Base-by-base conservation (phyloP, 495 filamentous ascomycete genomes). In the Baudoinia panamericana region DNA sequence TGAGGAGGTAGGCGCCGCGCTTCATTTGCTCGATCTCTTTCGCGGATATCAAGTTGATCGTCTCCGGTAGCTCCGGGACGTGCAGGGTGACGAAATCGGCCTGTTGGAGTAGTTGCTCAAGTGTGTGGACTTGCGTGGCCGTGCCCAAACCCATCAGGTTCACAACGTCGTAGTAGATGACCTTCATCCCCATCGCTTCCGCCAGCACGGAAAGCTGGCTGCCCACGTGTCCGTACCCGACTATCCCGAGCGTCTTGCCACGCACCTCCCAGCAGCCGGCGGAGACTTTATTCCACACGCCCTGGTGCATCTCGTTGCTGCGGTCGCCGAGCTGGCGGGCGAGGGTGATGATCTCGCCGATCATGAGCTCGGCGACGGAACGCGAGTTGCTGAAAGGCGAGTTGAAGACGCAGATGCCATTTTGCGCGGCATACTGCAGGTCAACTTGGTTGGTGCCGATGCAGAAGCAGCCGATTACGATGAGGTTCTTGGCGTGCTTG, bases 401-500 rank as follows among this genome's bases (percentile, higher is more conserved):
- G 64, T 99, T 99, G 77, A 99, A 99, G 36, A 99, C 92, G 10
- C 85, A 84, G 63, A 95, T 88, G 36, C 92, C 92, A 56, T 90
- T 78, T 36, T 77, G 69, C 8, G 92, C 86, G 12, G 92, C 90
- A 66, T 82, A 92, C 43, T 86, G 71, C 27, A 95, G 73, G 56
- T 99, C 84, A 36, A 99, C 92, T 57, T 96, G 92, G 68, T 96
- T 95, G 38, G 92, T 99, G 34, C 92, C 92, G 45, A 96, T 99
- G 60, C 92, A 99, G 71, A 99, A 99, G 63, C 92, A 96, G 30
- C 92, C 92, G 45, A 96, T 78, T 31, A 94, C 90, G 43, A 95
- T 80, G 22, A 99, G 74, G 56, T 93, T 88, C 64, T 85, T 86
- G 27, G 90, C 90, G 58, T 93, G 79, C 39, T 72, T 71, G 39